Evolutionary conservation across 2,329 filamentous ascomycete species (phyloP).

Genomic region (Aspergillus sp.): DNA sequence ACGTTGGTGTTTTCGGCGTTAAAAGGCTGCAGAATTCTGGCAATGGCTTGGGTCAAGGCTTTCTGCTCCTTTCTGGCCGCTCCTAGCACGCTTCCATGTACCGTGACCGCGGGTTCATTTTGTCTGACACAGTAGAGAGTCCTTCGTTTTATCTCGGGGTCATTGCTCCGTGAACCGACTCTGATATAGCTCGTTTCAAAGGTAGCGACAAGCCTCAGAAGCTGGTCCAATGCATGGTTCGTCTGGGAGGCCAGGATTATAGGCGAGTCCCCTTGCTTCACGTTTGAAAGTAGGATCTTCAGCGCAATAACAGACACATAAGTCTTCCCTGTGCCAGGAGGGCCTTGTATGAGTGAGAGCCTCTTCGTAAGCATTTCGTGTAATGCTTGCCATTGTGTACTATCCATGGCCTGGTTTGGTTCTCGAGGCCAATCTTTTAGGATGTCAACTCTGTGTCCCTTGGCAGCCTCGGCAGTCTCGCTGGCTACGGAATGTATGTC

Average conservation of each 20-base stretch:
- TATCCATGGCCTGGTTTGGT: conserved; percentile 59
- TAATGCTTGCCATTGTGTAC: conserved; percentile 70
- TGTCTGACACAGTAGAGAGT: conserved; percentile 66
- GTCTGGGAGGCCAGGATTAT: conserved; percentile 84
- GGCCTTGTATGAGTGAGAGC: conserved; percentile 79
- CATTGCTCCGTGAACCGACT: conserved; percentile 69
- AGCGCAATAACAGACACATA: conserved; percentile 75
- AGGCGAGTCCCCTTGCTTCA: conserved; percentile 59
- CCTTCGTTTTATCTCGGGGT: conserved; percentile 64
- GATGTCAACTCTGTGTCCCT: conserved; percentile 54
- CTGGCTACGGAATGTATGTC: conserved; percentile 53
- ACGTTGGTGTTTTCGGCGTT: conserved; percentile 34
- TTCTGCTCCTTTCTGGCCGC: conserved; percentile 47
- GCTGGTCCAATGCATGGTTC: conserved; percentile 85
- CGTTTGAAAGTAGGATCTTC: conserved; percentile 64
- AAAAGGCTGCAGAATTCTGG: conserved; percentile 48
- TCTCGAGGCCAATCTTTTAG: conserved; percentile 56
- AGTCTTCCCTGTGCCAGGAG: conserved; percentile 79
- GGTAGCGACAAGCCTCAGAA: conserved; percentile 64
- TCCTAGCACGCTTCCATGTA: conserved; percentile 45
- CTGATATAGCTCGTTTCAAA: conserved; percentile 67
- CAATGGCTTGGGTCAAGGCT: conserved; percentile 46
- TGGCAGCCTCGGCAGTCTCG: conserved; percentile 23
- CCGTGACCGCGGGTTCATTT: conserved; percentile 29
- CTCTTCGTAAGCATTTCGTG: conserved; percentile 69